These are phyloP conservation scores for Onygenales sp. DNA, from an alignment of 2,329 filamentous ascomycete genomes.

Conservation along the genomic window DNA sequence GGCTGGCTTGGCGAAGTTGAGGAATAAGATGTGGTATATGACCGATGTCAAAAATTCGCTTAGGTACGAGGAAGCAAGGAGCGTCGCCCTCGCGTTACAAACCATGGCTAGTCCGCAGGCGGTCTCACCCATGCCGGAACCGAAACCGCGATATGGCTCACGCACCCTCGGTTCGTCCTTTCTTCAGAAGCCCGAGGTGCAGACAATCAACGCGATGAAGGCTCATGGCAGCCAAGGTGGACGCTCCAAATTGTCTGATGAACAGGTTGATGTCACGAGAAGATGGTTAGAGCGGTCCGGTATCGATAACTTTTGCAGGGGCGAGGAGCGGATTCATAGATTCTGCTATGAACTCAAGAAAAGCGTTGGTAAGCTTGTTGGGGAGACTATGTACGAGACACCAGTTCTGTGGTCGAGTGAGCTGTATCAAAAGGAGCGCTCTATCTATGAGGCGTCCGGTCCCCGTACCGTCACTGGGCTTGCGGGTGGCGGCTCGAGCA, in stretches of 20 bases:
- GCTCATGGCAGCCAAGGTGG: slow-evolving; percentile 76
- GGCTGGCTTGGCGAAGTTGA: slow-evolving; percentile 60
- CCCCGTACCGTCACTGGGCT: slow-evolving; percentile 26
- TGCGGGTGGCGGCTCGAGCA: slow-evolving; percentile 34
- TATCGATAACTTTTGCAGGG: slow-evolving; percentile 88
- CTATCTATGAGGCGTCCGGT: slow-evolving; percentile 32
- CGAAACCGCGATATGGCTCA: slow-evolving; percentile 30
- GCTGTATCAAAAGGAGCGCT: slow-evolving; percentile 64
- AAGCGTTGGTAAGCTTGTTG: slow-evolving; percentile 76
- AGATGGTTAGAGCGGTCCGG: slow-evolving; percentile 73
- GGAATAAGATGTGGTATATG: slow-evolving; percentile 98
- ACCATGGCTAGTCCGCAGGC: slow-evolving; percentile 62
- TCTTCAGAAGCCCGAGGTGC: slow-evolving; percentile 70
- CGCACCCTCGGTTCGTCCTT: slow-evolving; percentile 48
- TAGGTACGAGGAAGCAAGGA: slow-evolving; percentile 75
- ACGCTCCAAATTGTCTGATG: slow-evolving; percentile 90
- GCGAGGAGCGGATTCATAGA: slow-evolving; percentile 88
- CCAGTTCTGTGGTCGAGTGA: slow-evolving; percentile 90
- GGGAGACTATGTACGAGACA: slow-evolving; percentile 72
- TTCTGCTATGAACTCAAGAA: slow-evolving; percentile 85
- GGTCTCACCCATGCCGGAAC: slow-evolving; percentile 19
- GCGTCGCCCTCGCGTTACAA: slow-evolving; percentile 78
- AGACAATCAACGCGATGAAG: slow-evolving; percentile 79
- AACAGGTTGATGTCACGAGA: slow-evolving; percentile 76
- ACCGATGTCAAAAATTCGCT: slow-evolving; percentile 86